Evolutionary conservation across 139 green algal species (phyloP), one percentile per base, ranked within the genome.

Genomic region (Astrephomene gubernaculifera): DNA sequence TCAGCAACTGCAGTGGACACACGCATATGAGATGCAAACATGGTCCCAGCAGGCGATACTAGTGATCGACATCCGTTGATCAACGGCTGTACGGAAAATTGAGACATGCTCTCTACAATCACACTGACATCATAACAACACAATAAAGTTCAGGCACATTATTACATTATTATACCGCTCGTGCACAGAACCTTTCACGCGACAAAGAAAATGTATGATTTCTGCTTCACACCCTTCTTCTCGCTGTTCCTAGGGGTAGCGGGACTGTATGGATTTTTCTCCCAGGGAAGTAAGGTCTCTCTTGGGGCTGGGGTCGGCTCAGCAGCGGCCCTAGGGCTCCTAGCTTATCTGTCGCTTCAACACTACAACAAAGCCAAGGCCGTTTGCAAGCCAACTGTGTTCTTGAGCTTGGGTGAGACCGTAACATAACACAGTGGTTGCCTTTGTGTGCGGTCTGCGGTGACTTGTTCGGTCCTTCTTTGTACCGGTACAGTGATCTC

Each of bases 141-240:
- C n/a, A n/a, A n/a, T n/a, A n/a, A n/a, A n/a, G n/a, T n/a, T n/a
- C n/a, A n/a, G n/a, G n/a, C n/a, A n/a, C n/a, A n/a, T n/a, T n/a
- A n/a, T n/a, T n/a, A n/a, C n/a, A n/a, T n/a, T n/a, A n/a, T n/a
- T n/a, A n/a, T n/a, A n/a, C n/a, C n/a, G n/a, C n/a, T n/a, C n/a
- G n/a, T n/a, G n/a, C n/a, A n/a, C n/a, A n/a, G n/a, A n/a, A n/a
- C n/a, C n/a, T n/a, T n/a, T n/a, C n/a, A n/a, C n/a, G n/a, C n/a
- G n/a, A n/a, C n/a, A n/a, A n/a, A n/a, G n/a, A 71, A 44, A 27
- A 83, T 83, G 76, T 83, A 73, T 72, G 76, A 83, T 41, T 83
- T 83, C 29, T 83, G 76, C 60, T 83, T 83, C 33, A 49, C 76
- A 4, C 76, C 76, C 0, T 35, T 83, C 10, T 83, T 73, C 31